Percentiles rank a stretch among this genome's conserved stretches.
These are phyloP conservation scores for Nannochloropsis gaditana DNA, from an alignment of 108 stramenopile species.

Conservation along the genomic window DNA sequence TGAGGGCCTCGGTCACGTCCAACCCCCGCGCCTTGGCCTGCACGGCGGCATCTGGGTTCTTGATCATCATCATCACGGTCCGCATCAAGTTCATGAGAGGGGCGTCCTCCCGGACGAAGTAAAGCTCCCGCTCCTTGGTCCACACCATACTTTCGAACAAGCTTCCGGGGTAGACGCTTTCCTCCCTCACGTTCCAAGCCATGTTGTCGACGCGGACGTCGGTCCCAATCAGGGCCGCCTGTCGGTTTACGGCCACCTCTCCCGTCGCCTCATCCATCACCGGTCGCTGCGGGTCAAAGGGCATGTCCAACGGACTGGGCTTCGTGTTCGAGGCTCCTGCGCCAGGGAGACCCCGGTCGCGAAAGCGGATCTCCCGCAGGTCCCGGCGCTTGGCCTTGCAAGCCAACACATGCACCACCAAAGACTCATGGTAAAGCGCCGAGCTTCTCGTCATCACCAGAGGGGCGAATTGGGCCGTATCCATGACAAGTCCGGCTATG, in stretches of 20 bases:
- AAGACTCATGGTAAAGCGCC: not conserved
- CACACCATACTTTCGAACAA: not conserved
- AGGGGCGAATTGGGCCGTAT: not conserved
- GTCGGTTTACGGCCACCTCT: slow-evolving; percentile 15
- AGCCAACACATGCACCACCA: not conserved
- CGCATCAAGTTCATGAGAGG: slow-evolving; percentile 12
- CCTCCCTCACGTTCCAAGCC: slow-evolving; percentile 7
- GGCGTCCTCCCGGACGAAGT: not conserved
- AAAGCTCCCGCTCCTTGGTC: not conserved
- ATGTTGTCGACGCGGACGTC: not conserved
- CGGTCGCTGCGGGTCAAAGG: not conserved
- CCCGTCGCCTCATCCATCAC: not conserved
- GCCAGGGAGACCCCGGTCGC: not conserved
- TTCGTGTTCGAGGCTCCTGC: not conserved
- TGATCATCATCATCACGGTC: slow-evolving; percentile 9
- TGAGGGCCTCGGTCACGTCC: not conserved
- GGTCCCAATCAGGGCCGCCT: slow-evolving; percentile 19
- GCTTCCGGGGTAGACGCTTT: not conserved
- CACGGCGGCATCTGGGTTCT: not conserved
- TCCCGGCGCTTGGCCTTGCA: not conserved
- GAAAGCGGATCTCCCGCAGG: not conserved
- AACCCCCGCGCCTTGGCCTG: slow-evolving; percentile 11
- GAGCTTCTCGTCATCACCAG: not conserved
- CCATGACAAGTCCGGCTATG: not conserved
- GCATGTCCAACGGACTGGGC: not conserved